phyloP scores from a whole-genome alignment of 306 rosid genomes.

The Gillenia trifoliata region DNA sequence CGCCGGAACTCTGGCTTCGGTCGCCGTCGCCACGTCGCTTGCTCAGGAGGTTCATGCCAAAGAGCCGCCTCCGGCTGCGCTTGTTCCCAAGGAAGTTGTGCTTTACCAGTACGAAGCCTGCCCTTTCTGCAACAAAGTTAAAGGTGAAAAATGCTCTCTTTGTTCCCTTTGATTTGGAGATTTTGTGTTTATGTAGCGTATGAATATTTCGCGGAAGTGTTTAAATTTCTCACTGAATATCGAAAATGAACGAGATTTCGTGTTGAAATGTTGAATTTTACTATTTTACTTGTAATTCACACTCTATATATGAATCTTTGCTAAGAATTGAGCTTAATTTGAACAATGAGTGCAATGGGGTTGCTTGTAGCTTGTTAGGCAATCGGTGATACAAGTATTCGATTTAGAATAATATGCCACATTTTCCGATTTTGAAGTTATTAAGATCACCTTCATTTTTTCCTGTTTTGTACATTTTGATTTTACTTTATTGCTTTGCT shows the following conservation, averaged over 20 bases:
- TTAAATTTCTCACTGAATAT: neutral
- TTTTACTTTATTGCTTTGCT: neutral
- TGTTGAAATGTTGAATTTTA: neutral
- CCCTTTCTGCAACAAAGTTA: conserved; percentile 94
- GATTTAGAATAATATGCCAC: neutral
- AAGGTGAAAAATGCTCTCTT: conserved; percentile 34
- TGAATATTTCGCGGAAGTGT: neutral
- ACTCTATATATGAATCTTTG: neutral
- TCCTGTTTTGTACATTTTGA: neutral
- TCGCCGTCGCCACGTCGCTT: conserved; percentile 31
- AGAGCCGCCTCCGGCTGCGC: conserved; percentile 57
- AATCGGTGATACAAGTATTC: neutral
- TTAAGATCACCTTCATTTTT: neutral
- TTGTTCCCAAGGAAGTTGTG: conserved; percentile 65
- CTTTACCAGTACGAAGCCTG: conserved; percentile 94
- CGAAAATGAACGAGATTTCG: neutral
- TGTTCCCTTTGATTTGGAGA: neutral
- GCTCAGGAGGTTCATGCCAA: conserved; percentile 65
- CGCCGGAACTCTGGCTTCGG: conserved; percentile 46
- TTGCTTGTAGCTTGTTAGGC: neutral
- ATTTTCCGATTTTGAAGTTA: neutral
- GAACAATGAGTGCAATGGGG: neutral
- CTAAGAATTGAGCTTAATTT: neutral
- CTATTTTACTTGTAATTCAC: neutral
- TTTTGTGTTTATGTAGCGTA: neutral